phyloP scores from a whole-genome alignment of 2,329 filamentous ascomycete genomes.

The Xylariaceae sp. region DNA sequence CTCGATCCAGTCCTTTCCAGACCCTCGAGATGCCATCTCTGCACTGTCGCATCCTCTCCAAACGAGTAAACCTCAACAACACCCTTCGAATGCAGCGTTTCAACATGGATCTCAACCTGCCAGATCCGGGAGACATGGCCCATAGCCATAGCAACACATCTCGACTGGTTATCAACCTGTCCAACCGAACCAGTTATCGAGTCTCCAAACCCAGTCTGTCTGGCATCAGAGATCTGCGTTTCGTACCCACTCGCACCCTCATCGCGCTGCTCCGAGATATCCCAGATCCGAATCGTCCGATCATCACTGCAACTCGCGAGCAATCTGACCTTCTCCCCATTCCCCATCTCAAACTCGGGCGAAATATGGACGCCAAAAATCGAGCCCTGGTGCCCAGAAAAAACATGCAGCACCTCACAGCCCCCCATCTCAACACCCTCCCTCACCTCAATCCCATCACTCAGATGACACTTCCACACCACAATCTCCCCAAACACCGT shows the following conservation, averaged over 20 bases:
- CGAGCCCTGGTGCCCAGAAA: slow-evolving; percentile 78
- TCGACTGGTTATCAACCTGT: slow-evolving; percentile 30
- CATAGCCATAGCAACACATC: slow-evolving; percentile 66
- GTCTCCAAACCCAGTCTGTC: slow-evolving; percentile 60
- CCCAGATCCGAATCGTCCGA: slow-evolving; percentile 82
- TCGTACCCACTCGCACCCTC: slow-evolving; percentile 27
- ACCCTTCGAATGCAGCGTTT: slow-evolving; percentile 18
- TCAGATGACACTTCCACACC: slow-evolving; percentile 69
- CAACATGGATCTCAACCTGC: slow-evolving; percentile 61
- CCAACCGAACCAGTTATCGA: slow-evolving; percentile 29
- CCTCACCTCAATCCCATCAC: not conserved
- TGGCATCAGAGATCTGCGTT: slow-evolving; percentile 32
- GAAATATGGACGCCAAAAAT: slow-evolving; percentile 88
- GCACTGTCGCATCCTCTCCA: slow-evolving; percentile 76
- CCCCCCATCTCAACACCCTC: slow-evolving; percentile 1
- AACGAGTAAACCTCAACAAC: slow-evolving; percentile 62
- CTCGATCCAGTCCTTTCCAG: not conserved
- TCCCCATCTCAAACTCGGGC: slow-evolving; percentile 38
- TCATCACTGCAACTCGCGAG: slow-evolving; percentile 94
- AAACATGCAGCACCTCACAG: slow-evolving; percentile 47
- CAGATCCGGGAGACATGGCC: slow-evolving; percentile 88
- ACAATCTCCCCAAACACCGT: slow-evolving; percentile 94
- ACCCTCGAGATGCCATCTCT: slow-evolving; percentile 58
- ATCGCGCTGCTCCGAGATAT: slow-evolving; percentile 56
- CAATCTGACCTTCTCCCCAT: slow-evolving; percentile 48